Base-by-base conservation (phyloP, 495 filamentous ascomycete genomes). In the Pseudoneurospora amorphoporcata region DNA sequence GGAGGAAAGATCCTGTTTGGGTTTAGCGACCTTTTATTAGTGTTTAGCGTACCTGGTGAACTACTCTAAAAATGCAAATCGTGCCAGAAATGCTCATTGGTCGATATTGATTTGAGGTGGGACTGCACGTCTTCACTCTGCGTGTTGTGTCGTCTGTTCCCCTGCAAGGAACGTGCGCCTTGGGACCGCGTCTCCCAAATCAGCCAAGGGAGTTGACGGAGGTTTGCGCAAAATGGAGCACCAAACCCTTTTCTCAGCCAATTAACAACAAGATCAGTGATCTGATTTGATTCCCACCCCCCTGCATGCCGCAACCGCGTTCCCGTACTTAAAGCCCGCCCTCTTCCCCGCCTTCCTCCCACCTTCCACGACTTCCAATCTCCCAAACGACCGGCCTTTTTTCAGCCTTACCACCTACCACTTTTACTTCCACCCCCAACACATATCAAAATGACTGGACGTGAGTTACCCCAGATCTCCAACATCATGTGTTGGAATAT, bases 401-500 rank as follows among this genome's bases (percentile, higher is more conserved):
- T 73, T 71, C 75, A 74, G 61, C 70, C 72, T 71, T 75, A 74
- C 69, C 68, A 68, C 45, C 45, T 43, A 58, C 47, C 71, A 40
- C 47, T 45, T 16, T 47, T 47, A 78, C 79, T 75, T 69, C 72
- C 70, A 65, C 70, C 71, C 71, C 70, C 82, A 80, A 79, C 79
- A 77, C 58, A 76, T 70, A 76, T 78, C 78, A 81, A 80, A 80
- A 97, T 97, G 94, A 94, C 94, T 94, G 94, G 94, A 93, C 94
- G 94, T 97, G 87, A 92, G 94, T 96, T 68, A 19, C 74, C 65
- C 41, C 12, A 45, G 16, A 42, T 74, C 43, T 17, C 41, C 53
- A 71, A 76, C 70, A 75, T 75, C 70, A 38, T 75, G 45, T 65
- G 72, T 77, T 68, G 71, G 73, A 75, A 70, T 19, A 70, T 39